Evolutionary conservation across 2,329 filamentous ascomycete genomes (phyloP).

Genomic region (Cadophora luteo-olivacea): DNA sequence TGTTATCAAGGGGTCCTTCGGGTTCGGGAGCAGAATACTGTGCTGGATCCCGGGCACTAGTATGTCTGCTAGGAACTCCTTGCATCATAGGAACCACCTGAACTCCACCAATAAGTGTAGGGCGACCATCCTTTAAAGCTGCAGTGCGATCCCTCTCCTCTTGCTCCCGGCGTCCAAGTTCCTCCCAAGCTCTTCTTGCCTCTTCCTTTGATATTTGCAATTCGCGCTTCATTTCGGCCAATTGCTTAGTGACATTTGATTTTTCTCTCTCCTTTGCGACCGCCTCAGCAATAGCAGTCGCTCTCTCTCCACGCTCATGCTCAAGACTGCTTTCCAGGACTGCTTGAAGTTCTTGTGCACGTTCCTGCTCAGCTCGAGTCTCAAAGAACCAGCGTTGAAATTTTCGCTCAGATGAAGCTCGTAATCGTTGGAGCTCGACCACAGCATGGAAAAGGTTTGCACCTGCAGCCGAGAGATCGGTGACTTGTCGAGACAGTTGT

Average conservation of each 20-base stretch:
- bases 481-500: conserved; percentile 92
- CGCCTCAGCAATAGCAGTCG: conserved; percentile 70
- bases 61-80: conserved; percentile 64
- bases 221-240: conserved; percentile 92
- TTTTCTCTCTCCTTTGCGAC: conserved; percentile 74
- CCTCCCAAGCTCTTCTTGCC: conserved; percentile 94
- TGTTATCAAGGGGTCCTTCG: conserved; percentile 37
- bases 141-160: conserved; percentile 87
- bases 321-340: conserved; percentile 79
- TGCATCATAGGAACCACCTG: conserved; percentile 94
- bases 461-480: conserved; percentile 94
- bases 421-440: conserved; percentile 90
- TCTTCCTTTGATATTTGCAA: conserved; percentile 95
- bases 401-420: conserved; percentile 94
- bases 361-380: conserved; percentile 86
- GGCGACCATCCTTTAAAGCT: conserved; percentile 85
- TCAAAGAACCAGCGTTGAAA: conserved; percentile 99
- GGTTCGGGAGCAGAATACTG: conserved; percentile 44
- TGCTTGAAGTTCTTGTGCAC: conserved; percentile 80
- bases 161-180: conserved; percentile 90
- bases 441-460: conserved; percentile 98
- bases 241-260: conserved; percentile 73
- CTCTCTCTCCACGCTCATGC: conserved; percentile 73
- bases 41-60: conserved; percentile 50
- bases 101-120: conserved; percentile 89